Conservation (phyloP, 139 green algal species). For the Micractinium sp. region DNA sequence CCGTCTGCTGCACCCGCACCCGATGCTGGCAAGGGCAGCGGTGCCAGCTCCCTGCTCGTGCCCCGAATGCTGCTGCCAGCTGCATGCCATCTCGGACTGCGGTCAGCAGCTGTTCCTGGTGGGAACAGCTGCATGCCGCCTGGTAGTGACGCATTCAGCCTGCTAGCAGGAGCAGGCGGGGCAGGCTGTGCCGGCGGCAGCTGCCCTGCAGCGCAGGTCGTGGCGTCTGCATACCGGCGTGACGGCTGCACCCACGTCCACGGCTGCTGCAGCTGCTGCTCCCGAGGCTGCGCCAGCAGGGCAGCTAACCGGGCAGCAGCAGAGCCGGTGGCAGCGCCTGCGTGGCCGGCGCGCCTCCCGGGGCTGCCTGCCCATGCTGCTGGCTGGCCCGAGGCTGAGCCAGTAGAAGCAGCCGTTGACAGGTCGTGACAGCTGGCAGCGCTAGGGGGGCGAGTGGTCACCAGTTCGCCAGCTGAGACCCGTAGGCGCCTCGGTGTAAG, state of each 20-base stretch:
- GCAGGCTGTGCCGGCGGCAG: not conserved
- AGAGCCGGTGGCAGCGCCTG: not conserved
- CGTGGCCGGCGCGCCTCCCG: too few species aligned
- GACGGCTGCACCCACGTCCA: too few species aligned
- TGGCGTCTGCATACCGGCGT: too few species aligned
- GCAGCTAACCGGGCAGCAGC: not conserved
- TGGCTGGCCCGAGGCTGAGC: too few species aligned
- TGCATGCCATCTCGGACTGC: not conserved
- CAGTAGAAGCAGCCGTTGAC: too few species aligned
- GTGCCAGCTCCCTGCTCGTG: not conserved
- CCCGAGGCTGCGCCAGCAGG: not conserved
- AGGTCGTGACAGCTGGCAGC: not conserved
- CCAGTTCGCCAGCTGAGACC: constrained; percentile 3
- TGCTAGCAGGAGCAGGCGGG: too few species aligned
- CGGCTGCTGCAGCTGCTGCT: not conserved
- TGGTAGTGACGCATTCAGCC: too few species aligned
- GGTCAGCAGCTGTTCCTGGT: not conserved
- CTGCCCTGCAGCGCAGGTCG: too few species aligned
- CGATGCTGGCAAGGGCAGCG: not conserved
- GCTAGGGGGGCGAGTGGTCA: not conserved
- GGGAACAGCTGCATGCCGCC: not conserved
- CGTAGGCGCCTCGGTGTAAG: not conserved
- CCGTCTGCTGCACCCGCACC: not conserved
- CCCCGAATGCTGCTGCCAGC: not conserved
- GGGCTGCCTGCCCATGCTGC: too few species aligned